Conservation (phyloP, 306 rosid genomes). For the Crataegus laevigata region DNA sequence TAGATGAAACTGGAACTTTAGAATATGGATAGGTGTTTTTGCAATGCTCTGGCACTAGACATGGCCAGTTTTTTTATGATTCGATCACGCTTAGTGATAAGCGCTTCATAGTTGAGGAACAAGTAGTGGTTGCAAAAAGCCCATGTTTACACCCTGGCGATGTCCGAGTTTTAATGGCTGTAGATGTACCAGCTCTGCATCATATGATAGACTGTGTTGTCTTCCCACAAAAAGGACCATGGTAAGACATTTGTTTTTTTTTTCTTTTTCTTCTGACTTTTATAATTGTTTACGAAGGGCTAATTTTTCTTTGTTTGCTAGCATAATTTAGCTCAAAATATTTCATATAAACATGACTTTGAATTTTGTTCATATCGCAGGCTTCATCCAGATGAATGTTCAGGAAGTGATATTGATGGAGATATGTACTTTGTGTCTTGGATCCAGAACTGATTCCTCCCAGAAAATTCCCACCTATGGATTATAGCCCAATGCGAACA, state of each 20-base stretch:
- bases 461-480: conserved; percentile 41
- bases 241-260: conserved; percentile 20
- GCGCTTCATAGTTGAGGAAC: conserved; percentile 16
- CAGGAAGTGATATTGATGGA: conserved; percentile 86
- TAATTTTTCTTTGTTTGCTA: too few species aligned
- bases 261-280: too few species aligned
- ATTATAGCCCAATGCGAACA: conserved; percentile 43
- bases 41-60: conserved; percentile 34
- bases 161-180: conserved; percentile 65
- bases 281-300: too few species aligned
- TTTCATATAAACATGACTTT: too few species aligned
- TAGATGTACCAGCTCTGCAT: conserved; percentile 49
- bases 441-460: conserved; percentile 56
- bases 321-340: too few species aligned
- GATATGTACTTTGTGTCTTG: conserved; percentile 71
- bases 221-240: conserved; percentile 58
- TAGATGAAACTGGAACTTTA: conserved; percentile 67
- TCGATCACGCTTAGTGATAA: neutral
- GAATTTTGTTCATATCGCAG: too few species aligned
- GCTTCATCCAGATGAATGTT: conserved; percentile 80
- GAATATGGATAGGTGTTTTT: conserved; percentile 83
- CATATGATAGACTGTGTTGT: conserved; percentile 82
- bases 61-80: too few species aligned
- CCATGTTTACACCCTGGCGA: conserved; percentile 86
- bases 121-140: conserved; percentile 66